Evolutionary conservation across 352 stramenopile species (phyloP), one percentile per base, ranked within the genome.

Genomic region (Phytophthora macrochlamydospora): DNA sequence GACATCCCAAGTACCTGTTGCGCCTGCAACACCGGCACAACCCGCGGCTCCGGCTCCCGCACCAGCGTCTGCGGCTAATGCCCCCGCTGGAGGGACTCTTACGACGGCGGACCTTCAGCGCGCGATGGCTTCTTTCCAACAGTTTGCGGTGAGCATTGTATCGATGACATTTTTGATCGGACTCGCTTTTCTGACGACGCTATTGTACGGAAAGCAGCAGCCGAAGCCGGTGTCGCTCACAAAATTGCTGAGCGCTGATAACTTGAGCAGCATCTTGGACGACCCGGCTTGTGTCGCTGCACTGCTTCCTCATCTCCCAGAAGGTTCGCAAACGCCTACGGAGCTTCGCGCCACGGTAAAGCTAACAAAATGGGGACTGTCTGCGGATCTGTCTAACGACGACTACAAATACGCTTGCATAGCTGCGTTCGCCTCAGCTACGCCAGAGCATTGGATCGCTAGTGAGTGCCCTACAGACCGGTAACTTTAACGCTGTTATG

Each of bases 401-500:
- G n/a, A n/a, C n/a, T n/a, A n/a, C n/a, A n/a, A n/a, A n/a, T 44
- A 13, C 44, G 2, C 46, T 38, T 11, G 38, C 30, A 29, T 59
- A 94, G 87, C 49, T 93, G 42, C 78, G 75, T 38, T 92, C 87
- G 4, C 93, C 93, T 3, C 93, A 97, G 66, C 76, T 98, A 18
- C 90, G 90, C 32, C 92, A 97, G 62, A 92, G 89, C 62, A 82
- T 98, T n/a, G 80, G 71, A 29, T 93, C 87, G 42, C 82, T 98
- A 29, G 83, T 88, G 46, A 82, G 66, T 29, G 92, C 90, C 44
- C 67, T 98, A 38, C 85, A 97, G 62, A 93, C 88, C 0, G 88
- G 92, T 53, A 98, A 97, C 61, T 97, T 93, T 56, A 96, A 96
- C 70, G 78, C 84, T 9, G 84, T 98, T 37, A 78, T 98, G 67